A percentile compares a stretch with the other conserved stretches of the same genome.
Conservation (phyloP, 2,329 filamentous ascomycete genomes). For the Coniochaeta ligniaria region DNA sequence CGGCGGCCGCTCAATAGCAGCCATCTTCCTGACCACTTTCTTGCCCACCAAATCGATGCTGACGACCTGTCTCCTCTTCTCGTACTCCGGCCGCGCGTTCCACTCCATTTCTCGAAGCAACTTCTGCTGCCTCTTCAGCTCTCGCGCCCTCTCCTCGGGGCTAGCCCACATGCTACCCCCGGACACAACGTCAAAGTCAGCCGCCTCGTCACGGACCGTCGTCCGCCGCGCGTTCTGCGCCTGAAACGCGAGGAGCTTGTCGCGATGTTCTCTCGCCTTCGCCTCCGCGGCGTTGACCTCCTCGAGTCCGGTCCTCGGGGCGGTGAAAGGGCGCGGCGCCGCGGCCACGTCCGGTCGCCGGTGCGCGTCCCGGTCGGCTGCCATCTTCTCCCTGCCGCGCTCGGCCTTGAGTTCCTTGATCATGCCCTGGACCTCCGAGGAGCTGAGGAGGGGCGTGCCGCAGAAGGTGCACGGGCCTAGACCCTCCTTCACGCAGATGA, state of each 20-base stretch:
- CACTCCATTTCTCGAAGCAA: constrained; percentile 80
- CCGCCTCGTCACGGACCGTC: constrained; percentile 77
- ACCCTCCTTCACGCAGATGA: constrained; percentile 90
- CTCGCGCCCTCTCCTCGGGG: constrained; percentile 72
- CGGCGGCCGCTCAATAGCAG: constrained; percentile 49
- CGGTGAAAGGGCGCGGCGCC: constrained; percentile 52
- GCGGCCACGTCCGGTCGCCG: constrained; percentile 58
- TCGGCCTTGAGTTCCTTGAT: constrained; percentile 77
- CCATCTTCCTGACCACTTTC: constrained; percentile 68
- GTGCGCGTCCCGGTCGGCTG: constrained; percentile 66
- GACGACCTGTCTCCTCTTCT: constrained; percentile 78
- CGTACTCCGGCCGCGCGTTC: constrained; percentile 77
- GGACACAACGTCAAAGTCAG: constrained; percentile 47
- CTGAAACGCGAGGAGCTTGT: constrained; percentile 75
- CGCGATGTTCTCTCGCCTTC: constrained; percentile 70
- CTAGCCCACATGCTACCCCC: constrained; percentile 71
- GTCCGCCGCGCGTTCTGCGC: constrained; percentile 79
- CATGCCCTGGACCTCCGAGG: constrained; percentile 75
- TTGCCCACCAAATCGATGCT: constrained; percentile 76
- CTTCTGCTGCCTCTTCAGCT: constrained; percentile 81
- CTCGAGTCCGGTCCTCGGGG: constrained; percentile 29
- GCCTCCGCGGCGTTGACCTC: constrained; percentile 48
- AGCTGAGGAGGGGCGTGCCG: constrained; percentile 62
- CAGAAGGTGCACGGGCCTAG: constrained; percentile 93
- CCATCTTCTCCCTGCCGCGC: constrained; percentile 80